Percentiles rank a stretch among this genome's conserved stretches.
phyloP scores from a whole-genome alignment of 306 rosid genomes.

The Inga leiocalycina region DNA sequence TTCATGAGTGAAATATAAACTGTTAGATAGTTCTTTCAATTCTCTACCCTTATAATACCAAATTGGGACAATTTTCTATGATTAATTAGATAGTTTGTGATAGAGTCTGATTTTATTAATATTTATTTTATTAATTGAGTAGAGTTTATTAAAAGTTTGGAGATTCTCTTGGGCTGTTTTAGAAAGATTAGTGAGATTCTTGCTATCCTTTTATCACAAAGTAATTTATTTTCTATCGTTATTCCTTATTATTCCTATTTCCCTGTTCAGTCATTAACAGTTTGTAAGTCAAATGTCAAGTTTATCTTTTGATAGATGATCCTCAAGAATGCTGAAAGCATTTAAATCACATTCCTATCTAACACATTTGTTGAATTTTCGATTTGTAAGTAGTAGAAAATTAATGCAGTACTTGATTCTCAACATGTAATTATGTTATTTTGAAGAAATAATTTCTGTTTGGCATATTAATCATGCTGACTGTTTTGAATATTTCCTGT shows the following conservation, averaged over 20 bases:
- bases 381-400: not conserved
- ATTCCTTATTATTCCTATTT: too few relatives aligned
- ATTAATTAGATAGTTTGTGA: not conserved
- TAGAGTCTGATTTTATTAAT: too few relatives aligned
- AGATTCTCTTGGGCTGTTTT: too few relatives aligned
- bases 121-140: too few relatives aligned
- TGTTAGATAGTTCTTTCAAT: not conserved
- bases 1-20: not conserved
- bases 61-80: not conserved
- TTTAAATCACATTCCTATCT: not conserved
- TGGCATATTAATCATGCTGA: not conserved
- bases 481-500: constrained; percentile 22
- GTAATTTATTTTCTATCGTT: too few relatives aligned
- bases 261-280: too few relatives aligned
- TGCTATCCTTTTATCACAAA: too few relatives aligned
- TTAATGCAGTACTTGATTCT: constrained; percentile 1
- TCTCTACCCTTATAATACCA: not conserved
- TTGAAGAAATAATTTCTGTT: constrained; percentile 9
- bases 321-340: constrained; percentile 1
- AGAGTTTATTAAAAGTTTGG: too few relatives aligned
- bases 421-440: not conserved
- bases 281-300: not conserved
- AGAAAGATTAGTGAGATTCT: too few relatives aligned
- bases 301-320: constrained; percentile 1
- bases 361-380: not conserved